Conservation (phyloP, 2,329 filamentous ascomycete species). For the Cryphonectria radicalis region DNA sequence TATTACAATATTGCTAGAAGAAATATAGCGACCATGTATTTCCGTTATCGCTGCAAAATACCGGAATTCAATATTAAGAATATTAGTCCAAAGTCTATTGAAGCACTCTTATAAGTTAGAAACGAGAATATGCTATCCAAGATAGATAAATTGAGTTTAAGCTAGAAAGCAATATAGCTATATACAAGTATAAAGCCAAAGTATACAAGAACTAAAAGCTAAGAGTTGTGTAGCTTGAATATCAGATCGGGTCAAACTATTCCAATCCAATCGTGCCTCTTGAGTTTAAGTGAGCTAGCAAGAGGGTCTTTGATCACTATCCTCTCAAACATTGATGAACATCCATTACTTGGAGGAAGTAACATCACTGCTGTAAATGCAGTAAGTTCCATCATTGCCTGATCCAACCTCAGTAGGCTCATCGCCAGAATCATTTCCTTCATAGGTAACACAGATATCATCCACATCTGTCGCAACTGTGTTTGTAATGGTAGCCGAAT, state of each 20-base stretch:
- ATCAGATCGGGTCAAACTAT: not conserved
- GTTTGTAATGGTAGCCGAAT: conserved; percentile 35
- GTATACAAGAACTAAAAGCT: not conserved
- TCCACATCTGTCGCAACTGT: conserved; percentile 26
- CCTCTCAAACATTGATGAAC: not conserved
- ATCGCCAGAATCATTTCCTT: conserved; percentile 25
- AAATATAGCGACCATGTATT: too few species aligned
- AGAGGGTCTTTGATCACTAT: not conserved
- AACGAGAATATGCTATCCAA: not conserved
- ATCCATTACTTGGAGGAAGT: not conserved
- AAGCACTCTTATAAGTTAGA: too few species aligned
- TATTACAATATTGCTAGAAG: too few species aligned
- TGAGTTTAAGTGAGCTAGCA: not conserved
- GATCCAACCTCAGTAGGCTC: conserved; percentile 29
- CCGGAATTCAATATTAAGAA: too few species aligned
- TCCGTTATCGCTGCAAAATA: too few species aligned
- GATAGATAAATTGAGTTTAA: not conserved
- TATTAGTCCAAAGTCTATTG: too few species aligned
- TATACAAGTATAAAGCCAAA: not conserved
- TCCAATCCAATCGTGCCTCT: not conserved
- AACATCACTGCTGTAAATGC: conserved; percentile 23
- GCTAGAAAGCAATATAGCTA: not conserved
- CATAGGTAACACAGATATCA: conserved; percentile 28
- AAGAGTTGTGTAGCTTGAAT: not conserved
- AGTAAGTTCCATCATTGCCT: conserved; percentile 29